Percentiles rank a stretch among this genome's conserved stretches.
Conservation (phyloP, 179 eudicot species). For the Silene noctiflora region DNA sequence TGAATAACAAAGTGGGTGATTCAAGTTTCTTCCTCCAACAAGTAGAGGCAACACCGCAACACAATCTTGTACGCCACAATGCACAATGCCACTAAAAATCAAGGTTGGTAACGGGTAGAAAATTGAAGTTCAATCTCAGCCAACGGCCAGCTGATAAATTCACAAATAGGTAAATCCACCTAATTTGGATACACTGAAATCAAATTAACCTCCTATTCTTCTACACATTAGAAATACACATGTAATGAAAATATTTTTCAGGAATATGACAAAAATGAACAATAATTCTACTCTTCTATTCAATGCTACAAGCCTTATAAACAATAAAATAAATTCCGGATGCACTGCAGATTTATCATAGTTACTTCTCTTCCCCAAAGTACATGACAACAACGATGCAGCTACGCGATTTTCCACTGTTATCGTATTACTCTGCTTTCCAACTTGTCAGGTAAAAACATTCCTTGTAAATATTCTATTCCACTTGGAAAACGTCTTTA, state of each 20-base stretch:
- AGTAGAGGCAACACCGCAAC: too few relatives aligned
- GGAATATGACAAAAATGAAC: neutral
- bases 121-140: too few relatives aligned
- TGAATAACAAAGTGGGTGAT: too few relatives aligned
- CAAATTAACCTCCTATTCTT: neutral
- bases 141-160: neutral
- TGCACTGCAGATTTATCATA: neutral
- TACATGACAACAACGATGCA: neutral
- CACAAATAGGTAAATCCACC: neutral
- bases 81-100: too few relatives aligned
- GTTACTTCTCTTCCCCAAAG: neutral
- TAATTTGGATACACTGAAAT: neutral
- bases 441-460: neutral
- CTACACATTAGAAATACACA: neutral
- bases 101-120: too few relatives aligned
- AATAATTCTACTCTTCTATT: neutral
- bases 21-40: too few relatives aligned
- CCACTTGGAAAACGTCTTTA: neutral
- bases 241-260: neutral
- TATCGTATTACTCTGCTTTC: neutral
- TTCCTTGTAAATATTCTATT: neutral
- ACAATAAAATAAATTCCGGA: neutral
- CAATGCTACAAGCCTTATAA: neutral
- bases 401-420: neutral
- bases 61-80: too few relatives aligned